Conservation (phyloP, 306 rosid species). For the Cicer pinnatifidum region DNA sequence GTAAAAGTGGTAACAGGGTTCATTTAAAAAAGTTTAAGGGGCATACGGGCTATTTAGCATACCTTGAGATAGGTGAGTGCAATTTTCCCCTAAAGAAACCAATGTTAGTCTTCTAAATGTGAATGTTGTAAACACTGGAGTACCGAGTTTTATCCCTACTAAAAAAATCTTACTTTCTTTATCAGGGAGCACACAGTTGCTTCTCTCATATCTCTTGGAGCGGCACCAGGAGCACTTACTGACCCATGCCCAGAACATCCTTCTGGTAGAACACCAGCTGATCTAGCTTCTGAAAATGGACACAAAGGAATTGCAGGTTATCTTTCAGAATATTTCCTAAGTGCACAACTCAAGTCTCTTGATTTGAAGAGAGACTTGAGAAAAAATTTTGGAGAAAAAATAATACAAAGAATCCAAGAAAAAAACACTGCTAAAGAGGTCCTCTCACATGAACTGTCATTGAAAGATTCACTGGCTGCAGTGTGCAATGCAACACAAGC, state of each 20-base stretch:
- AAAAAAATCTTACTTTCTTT: constrained; percentile 30
- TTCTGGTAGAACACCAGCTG: constrained; percentile 80
- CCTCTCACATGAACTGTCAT: constrained; percentile 54
- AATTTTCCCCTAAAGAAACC: background rate
- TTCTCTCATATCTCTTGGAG: constrained; percentile 74
- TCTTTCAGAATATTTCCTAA: constrained; percentile 73
- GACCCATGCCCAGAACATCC: constrained; percentile 76
- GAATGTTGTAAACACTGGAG: too few relatives aligned
- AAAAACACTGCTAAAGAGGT: constrained; percentile 48
- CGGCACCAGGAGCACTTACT: constrained; percentile 73
- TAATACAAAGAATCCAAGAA: constrained; percentile 54
- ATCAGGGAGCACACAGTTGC: constrained; percentile 82
- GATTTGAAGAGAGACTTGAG: constrained; percentile 57
- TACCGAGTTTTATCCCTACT: too few relatives aligned
- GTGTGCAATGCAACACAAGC: constrained; percentile 83
- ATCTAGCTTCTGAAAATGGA: constrained; percentile 76
- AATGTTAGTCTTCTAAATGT: background rate
- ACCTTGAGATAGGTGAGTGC: too few relatives aligned
- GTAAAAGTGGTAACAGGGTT: too few relatives aligned
- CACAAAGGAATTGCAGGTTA: constrained; percentile 94
- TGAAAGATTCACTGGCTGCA: constrained; percentile 87
- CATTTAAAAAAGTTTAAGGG: too few relatives aligned
- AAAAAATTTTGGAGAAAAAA: constrained; percentile 53
- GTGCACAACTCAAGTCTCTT: constrained; percentile 63
- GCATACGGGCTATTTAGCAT: too few relatives aligned